Evolutionary conservation across 148 eudicot genomes (phyloP), one percentile per base, ranked within the genome.

Genomic region (Rhododendron vialii): DNA sequence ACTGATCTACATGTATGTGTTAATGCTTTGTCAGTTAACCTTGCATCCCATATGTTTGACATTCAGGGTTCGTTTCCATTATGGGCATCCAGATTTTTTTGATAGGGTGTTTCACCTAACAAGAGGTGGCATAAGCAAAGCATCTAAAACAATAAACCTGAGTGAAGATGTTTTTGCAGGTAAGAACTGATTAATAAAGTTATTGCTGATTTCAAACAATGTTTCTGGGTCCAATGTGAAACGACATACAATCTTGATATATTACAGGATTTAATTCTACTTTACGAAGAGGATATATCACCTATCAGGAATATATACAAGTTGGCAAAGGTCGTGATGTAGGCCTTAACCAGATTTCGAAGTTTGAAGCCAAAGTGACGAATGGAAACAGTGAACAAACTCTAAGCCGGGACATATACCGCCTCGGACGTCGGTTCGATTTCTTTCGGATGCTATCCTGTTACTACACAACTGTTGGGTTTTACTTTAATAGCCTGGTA

Each of bases 311-410:
- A 91, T 97, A 97, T 86, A 95, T 97, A 91, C 99, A 97, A 93
- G 98, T 95, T 85, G 99, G 99, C 33, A 97, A 97, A 93, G 99
- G 99, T 78, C 98, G 99, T 84, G 99, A 97, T 88, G 99, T 97
- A 57, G 96, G 99, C 84, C 94, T 97, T 7, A 97, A 92, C 85
- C 98, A 95, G 87, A 97, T 97, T 80, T 97, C 99, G 41, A 95
- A 91, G 83, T 97, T 97, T 87, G 99, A 97, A 93, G 99, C 99
- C 78, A 97, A 97, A 90, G 91, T 97, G 55, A 96, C 98, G 51
- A 97, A 97, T 88, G 99, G 99, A 57, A 97, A 97, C 88, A 95
- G 99, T 87, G 99, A 97, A 88, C 99, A 97, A 86, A 92, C 96
- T 83, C 87, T 97, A 50, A 95, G 98, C 87, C 98, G 99, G 33